A percentile compares a stretch with the other conserved stretches of the same genome.
These are phyloP conservation scores for Cladosporium sp. DNA, from an alignment of 2,329 filamentous ascomycete genomes.

Conservation along the genomic window DNA sequence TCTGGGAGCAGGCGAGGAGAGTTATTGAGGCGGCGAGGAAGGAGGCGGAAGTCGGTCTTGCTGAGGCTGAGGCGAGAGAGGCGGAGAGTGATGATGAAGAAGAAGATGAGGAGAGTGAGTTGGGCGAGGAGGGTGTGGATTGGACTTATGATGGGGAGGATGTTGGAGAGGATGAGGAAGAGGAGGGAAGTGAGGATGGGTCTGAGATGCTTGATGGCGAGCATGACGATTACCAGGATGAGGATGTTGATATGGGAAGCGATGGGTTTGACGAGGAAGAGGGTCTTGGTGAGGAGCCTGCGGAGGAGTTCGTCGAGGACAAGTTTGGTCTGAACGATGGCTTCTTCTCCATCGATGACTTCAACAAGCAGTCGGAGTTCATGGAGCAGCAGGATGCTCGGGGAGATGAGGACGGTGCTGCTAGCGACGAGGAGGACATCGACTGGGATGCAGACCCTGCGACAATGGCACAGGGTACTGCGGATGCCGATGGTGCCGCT, in stretches of 20 bases:
- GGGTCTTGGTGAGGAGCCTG: conserved; percentile 46
- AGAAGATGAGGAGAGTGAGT: conserved; percentile 28
- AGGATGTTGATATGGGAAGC: conserved; percentile 35
- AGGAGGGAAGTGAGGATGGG: conserved; percentile 33
- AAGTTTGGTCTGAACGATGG: conserved; percentile 87
- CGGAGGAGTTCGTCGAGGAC: conserved; percentile 62
- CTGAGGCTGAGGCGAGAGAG: conserved; percentile 28
- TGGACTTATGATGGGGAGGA: conserved; percentile 37
- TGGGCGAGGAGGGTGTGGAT: conserved; percentile 32
- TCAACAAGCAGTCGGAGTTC: conserved; percentile 89
- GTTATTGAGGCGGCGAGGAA: conserved; percentile 64
- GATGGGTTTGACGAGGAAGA: conserved; percentile 41
- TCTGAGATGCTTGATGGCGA: conserved; percentile 27
- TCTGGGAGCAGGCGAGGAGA: conserved; percentile 88
- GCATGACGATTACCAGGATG: conserved; percentile 37
- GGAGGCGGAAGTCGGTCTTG: conserved; percentile 49
- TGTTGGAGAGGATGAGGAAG: conserved; percentile 30
- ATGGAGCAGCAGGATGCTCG: conserved; percentile 80
- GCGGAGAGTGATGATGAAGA: conserved; percentile 26
- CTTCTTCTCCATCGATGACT: conserved; percentile 96
- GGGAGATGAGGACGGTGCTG: conserved; percentile 69
- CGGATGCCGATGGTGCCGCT: conserved; percentile 29
- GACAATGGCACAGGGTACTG: conserved; percentile 33
- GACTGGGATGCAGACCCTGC: conserved; percentile 83
- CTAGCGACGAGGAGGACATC: conserved; percentile 78